Evolutionary conservation across 1,284 basidiomycete species (phyloP).

Genomic region (Microbotryomycetes sp.): DNA sequence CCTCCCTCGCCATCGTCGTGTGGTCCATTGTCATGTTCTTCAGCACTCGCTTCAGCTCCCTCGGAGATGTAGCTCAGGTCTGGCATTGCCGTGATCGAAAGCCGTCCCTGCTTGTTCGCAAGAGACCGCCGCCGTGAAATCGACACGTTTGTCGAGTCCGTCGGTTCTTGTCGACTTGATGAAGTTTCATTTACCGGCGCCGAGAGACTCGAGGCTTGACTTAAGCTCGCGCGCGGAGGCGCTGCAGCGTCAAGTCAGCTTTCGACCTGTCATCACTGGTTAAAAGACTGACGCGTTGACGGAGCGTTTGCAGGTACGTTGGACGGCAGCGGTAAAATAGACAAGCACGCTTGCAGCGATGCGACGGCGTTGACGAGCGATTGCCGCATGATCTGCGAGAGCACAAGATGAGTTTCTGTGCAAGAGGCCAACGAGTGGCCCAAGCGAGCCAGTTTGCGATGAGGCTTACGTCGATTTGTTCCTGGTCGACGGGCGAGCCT

Average conservation of each 20-base stretch:
- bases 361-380: conserved; percentile 8
- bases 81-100: conserved; percentile 4
- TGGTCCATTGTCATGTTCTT: background rate
- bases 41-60: conserved; percentile 2
- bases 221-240: background rate
- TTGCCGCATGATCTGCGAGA: conserved; percentile 11
- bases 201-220: background rate
- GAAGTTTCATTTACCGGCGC: background rate
- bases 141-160: conserved; percentile 3
- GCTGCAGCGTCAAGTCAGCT: too few relatives aligned
- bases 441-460: background rate
- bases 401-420: too few relatives aligned
- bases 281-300: background rate
- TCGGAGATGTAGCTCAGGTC: conserved; percentile 26
- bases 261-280: too few relatives aligned
- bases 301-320: background rate
- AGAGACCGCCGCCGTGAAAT: conserved; percentile 3
- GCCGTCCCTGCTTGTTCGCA: background rate
- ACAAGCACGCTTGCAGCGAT: conserved; percentile 16
- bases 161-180: too few relatives aligned
- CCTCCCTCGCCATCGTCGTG: background rate
- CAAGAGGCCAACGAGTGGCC: too few relatives aligned
- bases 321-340: background rate
- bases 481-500: conserved; percentile 2
- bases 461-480: conserved; percentile 15